A percentile compares a stretch with the other conserved stretches of the same genome.
Evolutionary conservation across 1,284 basidiomycete genomes (phyloP).

Genomic region (Mycosarcoma mackinlayi): DNA sequence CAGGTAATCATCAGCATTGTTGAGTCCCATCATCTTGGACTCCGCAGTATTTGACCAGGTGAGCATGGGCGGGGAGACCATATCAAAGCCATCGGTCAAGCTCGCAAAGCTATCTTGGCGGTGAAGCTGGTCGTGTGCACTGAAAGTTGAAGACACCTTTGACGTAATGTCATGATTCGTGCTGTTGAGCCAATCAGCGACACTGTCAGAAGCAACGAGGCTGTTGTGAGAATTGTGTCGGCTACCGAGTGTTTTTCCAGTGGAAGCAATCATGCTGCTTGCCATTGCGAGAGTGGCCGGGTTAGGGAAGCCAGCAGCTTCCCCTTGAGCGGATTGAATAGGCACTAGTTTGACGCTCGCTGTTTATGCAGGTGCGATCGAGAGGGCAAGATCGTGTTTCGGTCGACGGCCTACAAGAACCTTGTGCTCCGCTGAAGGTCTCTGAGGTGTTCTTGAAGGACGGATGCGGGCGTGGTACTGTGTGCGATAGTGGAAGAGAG

Average conservation of each 20-base stretch:
- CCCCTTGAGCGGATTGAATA: conserved; percentile 5
- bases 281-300: conserved; percentile 22
- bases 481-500: no score
- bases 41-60: conserved; percentile 28
- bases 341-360: neutral
- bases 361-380: neutral
- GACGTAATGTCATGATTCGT: conserved; percentile 34
- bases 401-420: neutral
- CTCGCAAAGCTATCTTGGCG: conserved; percentile 37
- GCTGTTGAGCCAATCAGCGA: conserved; percentile 35
- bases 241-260: conserved; percentile 39
- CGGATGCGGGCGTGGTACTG: no score
- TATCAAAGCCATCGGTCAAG: conserved; percentile 44
- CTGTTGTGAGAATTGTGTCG: conserved; percentile 46
- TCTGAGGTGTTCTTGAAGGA: no score
- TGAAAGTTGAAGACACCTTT: conserved; percentile 9
- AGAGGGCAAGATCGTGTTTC: neutral
- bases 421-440: no score
- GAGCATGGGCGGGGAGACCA: conserved; percentile 29
- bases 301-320: conserved; percentile 19
- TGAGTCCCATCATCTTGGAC: conserved; percentile 26
- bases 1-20: conserved; percentile 37
- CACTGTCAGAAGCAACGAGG: conserved; percentile 37
- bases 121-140: conserved; percentile 8
- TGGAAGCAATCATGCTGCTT: conserved; percentile 27